A percentile compares a stretch with the other conserved stretches of the same genome.
phyloP scores from a whole-genome alignment of 2,329 filamentous ascomycete species.

The Trichoderma cornu-damae region DNA sequence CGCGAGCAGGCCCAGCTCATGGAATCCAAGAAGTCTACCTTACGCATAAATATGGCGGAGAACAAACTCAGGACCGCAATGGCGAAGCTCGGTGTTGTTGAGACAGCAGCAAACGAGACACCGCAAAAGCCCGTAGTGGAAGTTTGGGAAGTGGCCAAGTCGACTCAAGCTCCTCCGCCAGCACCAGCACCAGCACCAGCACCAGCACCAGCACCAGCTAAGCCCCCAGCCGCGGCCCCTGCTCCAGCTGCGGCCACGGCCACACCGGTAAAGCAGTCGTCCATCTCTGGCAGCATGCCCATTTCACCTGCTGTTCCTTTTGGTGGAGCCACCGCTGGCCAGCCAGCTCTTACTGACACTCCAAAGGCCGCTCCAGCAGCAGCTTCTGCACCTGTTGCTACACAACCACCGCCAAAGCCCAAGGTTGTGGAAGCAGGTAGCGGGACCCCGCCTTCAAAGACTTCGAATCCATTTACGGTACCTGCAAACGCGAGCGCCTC shows the following conservation, averaged over 20 bases:
- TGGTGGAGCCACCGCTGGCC: slow-evolving; percentile 6
- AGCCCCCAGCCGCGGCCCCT: slow-evolving; percentile 6
- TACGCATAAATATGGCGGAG: slow-evolving; percentile 75
- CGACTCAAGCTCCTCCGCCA: slow-evolving; percentile 30
- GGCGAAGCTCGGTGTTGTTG: slow-evolving; percentile 72
- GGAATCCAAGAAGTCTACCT: slow-evolving; percentile 66
- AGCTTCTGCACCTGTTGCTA: slow-evolving; percentile 10
- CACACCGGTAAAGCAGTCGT: slow-evolving; percentile 24
- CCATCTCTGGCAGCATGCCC: slow-evolving; percentile 22
- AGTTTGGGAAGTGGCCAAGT: slow-evolving; percentile 79
- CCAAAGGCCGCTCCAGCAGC: slow-evolving; percentile 21
- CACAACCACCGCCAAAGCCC: not conserved
- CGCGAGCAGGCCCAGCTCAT: slow-evolving; percentile 63
- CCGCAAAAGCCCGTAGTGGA: slow-evolving; percentile 77
- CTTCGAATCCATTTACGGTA: slow-evolving; percentile 33
- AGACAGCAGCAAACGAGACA: slow-evolving; percentile 77
- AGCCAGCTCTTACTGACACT: not conserved
- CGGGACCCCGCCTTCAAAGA: slow-evolving; percentile 25
- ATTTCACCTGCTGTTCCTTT: not conserved
- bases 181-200: slow-evolving; percentile 22
- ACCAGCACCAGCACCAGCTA: slow-evolving; percentile 21
- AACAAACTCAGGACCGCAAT: slow-evolving; percentile 58
- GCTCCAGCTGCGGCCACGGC: slow-evolving; percentile 21
- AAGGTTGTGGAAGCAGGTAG: slow-evolving; percentile 8
- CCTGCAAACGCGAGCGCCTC: slow-evolving; percentile 19